Conservation (phyloP, 2,329 filamentous ascomycete genomes). For the Trichoderma harzianum region DNA sequence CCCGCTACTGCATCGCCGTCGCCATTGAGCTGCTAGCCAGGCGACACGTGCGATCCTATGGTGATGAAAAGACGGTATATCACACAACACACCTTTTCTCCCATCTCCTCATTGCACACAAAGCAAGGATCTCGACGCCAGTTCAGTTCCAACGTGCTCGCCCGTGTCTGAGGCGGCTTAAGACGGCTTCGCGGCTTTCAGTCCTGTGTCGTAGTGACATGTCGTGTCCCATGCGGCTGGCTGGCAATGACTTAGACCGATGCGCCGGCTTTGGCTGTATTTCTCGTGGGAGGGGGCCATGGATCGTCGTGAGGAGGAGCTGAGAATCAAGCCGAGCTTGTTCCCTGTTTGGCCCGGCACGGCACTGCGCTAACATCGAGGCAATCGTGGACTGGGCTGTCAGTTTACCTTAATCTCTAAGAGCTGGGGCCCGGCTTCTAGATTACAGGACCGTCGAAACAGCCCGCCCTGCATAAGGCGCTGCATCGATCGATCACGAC, state of each 20-base stretch:
- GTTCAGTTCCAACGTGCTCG: background rate
- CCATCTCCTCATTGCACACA: background rate
- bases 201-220: background rate
- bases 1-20: background rate
- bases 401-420: background rate
- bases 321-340: background rate
- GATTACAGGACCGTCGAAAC: background rate
- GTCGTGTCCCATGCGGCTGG: background rate
- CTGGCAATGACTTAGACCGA: background rate
- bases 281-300: background rate
- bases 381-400: background rate
- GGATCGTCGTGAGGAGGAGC: background rate
- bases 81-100: background rate
- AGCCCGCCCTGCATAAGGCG: background rate
- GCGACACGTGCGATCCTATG: background rate
- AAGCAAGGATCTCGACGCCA: background rate
- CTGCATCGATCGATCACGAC: background rate
- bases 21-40: background rate
- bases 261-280: background rate
- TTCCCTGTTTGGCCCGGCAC: background rate
- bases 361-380: background rate
- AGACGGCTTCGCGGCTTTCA: background rate
- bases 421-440: background rate
- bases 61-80: background rate
- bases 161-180: background rate